Conservation (phyloP, 1,284 basidiomycete genomes). For the Pseudozyma sp. region DNA sequence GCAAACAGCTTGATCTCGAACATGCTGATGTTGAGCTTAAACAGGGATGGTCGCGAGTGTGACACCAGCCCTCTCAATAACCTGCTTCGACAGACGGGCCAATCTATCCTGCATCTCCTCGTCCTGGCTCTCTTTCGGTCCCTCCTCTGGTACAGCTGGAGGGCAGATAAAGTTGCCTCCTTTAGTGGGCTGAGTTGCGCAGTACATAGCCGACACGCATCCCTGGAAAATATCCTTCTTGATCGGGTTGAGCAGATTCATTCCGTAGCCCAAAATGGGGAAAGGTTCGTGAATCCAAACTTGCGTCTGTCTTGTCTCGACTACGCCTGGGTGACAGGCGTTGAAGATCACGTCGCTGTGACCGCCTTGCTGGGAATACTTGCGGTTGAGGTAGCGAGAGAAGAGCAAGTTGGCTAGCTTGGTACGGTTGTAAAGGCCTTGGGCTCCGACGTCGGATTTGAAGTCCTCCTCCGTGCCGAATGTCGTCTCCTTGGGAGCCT, state of each 20-base stretch:
- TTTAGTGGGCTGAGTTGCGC: conserved; percentile 24
- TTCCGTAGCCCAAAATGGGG: conserved; percentile 32
- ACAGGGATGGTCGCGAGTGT: conserved; percentile 23
- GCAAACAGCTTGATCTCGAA: too few species aligned
- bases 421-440: conserved; percentile 18
- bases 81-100: conserved; percentile 20
- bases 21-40: neutral
- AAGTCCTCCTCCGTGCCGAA: conserved; percentile 19
- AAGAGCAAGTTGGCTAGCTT: conserved; percentile 34
- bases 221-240: conserved; percentile 43
- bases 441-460: conserved; percentile 24
- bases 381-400: conserved; percentile 24
- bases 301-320: conserved; percentile 29
- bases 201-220: conserved; percentile 36
- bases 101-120: conserved; percentile 34
- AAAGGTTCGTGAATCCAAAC: conserved; percentile 42
- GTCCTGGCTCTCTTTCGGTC: conserved; percentile 23
- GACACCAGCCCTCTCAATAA: conserved; percentile 26
- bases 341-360: conserved; percentile 30
- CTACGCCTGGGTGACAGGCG: conserved; percentile 31
- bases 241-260: conserved; percentile 38
- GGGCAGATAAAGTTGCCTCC: conserved; percentile 38
- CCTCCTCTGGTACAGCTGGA: conserved; percentile 26
- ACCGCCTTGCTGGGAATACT: conserved; percentile 9
- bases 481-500: conserved; percentile 20